A percentile compares a stretch with the other conserved stretches of the same genome.
phyloP scores from a whole-genome alignment of 108 stramenopile genomes.

The Pseudonitzschia multiseries region DNA sequence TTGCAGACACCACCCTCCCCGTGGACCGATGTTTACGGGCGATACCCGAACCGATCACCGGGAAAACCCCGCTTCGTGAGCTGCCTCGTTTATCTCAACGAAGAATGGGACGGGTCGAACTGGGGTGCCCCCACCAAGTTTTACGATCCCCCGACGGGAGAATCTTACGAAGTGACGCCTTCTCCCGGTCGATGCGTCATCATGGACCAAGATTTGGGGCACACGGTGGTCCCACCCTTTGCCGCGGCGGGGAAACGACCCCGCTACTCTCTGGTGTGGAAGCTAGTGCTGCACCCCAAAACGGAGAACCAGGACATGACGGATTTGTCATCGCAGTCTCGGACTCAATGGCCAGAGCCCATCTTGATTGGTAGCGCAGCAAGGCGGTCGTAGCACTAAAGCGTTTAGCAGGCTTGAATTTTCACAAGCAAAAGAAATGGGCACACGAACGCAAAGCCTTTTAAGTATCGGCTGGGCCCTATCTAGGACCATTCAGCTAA shows the following conservation, averaged over 20 bases:
- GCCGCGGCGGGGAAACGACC: slow-evolving; percentile 54
- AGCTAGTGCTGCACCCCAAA: slow-evolving; percentile 69
- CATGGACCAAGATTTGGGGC: slow-evolving; percentile 69
- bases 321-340: slow-evolving; percentile 26
- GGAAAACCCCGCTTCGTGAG: slow-evolving; percentile 76
- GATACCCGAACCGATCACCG: slow-evolving; percentile 56
- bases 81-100: slow-evolving; percentile 67
- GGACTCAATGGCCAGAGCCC: slow-evolving; percentile 38
- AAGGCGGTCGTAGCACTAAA: no score
- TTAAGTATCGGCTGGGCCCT: no score
- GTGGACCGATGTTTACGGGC: slow-evolving; percentile 70
- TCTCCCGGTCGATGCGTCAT: slow-evolving; percentile 59
- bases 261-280: slow-evolving; percentile 75
- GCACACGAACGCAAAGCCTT: no score
- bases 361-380: slow-evolving; percentile 46
- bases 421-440: no score
- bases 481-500: no score
- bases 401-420: no score
- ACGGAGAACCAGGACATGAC: slow-evolving; percentile 48
- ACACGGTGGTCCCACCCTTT: slow-evolving; percentile 64
- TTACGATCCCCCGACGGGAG: slow-evolving; percentile 60
- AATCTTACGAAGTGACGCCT: slow-evolving; percentile 41
- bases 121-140: slow-evolving; percentile 73
- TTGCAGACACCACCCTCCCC: slow-evolving; percentile 57
- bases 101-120: slow-evolving; percentile 51